Evolutionary conservation across 2,329 filamentous ascomycete species (phyloP), one percentile per base, ranked within the genome.

Genomic region (Trichophyton mentagrophytes): DNA sequence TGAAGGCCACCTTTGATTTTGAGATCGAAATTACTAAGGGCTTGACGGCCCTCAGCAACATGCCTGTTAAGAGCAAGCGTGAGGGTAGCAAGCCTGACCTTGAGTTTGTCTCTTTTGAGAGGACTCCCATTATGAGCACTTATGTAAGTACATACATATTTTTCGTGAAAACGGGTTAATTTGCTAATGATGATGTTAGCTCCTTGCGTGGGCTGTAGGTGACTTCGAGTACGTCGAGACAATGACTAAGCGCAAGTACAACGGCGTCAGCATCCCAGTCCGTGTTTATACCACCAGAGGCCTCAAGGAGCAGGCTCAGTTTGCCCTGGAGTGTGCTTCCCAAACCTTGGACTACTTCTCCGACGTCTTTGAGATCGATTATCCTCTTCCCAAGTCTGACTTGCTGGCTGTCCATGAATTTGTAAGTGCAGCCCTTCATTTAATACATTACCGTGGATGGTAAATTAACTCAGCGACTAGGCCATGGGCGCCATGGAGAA

Each of bases 151-250:
- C 27, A 7, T 47, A 27, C 17, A 38, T 58, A 8, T 38, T 3
- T 3, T 38, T 13, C 33, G 1, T 4, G 11, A 13, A 13, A 22
- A 44, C 55, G n/a, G 17, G 85, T 68, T 70, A 82, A 84, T 72
- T 46, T 40, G 7, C 40, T 44, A 46, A 58, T 25, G 6, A 58
- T 25, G 6, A 11, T 7, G 20, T 15, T 15, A 95, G 74, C 83
- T 96, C 33, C 79, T 95, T 27, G 90, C 91, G 22, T 96, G 93
- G 93, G 91, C 92, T 22, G 83, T 96, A 64, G 93, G 93, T 62
- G 92, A 99, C 73, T 97, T 99, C 65, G 92, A 97, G 75, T 96
- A 96, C 68, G 85, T 97, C 60, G 93, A 99, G 77, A 88, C 87
- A 59, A 88, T 89, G 71, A 99, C 93, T 2, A 82, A 90, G 70